Base-by-base conservation (phyloP, 2,329 filamentous ascomycete species). In the Penicillium hordei region DNA sequence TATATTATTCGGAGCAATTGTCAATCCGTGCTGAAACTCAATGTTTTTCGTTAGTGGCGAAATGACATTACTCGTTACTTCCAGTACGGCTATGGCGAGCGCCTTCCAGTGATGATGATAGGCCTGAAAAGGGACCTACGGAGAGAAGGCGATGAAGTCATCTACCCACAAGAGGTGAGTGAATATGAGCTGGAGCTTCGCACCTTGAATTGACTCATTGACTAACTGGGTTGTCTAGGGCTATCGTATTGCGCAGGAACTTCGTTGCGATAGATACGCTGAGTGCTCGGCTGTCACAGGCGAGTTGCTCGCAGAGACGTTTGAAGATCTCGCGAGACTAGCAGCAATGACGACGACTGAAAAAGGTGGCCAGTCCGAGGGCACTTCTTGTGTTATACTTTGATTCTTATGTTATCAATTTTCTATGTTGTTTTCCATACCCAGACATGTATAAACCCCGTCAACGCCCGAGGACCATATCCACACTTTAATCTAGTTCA, bases 281-380 rank as follows among this genome's bases (percentile, higher is more conserved):
- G 85, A 87, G 67, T 87, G 85, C 62, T 86, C 83, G 60, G 84
- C 85, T 40, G 38, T 82, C 39, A 87, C 84, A 6, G 84, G 85
- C 3, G 82, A 86, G 71, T 72, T 87, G 39, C 82, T 85, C 62
- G 74, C 75, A 33, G 81, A 87, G 69, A 83, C 84, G 0, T 78
- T 87, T 57, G 84, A 87, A 65, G 85, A 87, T 68, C 76, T 87
- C 21, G 83, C 83, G 10, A 79, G 74, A 67, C 81, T 83, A 31
- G 82, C 82, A 4, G 84, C 80, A n/a, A 81, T 78, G 75, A 85
- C 83, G 3, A 85, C 81, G 7, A 85, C 82, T 1, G 77, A 78
- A 19, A 74, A 75, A 21, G 83, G 83, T 2, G 83, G 77, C 0
- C 79, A 81, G 69, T 78, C 71, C 43, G 69, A 75, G 25, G 77